These are phyloP conservation scores for Porodaedalea pini DNA, from an alignment of 1,284 basidiomycete species.

Conservation along the genomic window DNA sequence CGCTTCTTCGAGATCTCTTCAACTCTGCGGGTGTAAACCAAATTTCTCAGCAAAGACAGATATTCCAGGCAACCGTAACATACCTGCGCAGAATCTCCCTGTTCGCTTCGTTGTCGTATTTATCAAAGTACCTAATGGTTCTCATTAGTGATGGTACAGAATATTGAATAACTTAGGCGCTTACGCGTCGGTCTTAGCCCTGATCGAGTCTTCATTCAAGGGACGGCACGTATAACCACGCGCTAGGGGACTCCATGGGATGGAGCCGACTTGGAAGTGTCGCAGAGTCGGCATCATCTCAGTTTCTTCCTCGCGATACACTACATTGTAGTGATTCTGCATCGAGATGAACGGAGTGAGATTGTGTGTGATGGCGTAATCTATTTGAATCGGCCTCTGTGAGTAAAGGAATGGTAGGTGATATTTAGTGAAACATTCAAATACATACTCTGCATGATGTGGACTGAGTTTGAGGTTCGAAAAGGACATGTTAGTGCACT, in stretches of 20 bases:
- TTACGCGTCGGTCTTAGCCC: constrained; percentile 1
- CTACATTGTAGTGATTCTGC: constrained; percentile 60
- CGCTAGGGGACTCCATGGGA: constrained; percentile 41
- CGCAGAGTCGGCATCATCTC: constrained; percentile 63
- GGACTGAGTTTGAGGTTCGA: constrained; percentile 28
- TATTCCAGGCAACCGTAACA: constrained; percentile 1
- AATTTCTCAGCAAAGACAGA: neutral
- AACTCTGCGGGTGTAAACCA: constrained; percentile 27
- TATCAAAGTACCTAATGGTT: constrained; percentile 14
- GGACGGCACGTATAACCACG: constrained; percentile 37
- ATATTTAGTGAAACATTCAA: neutral
- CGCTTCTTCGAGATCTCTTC: constrained; percentile 36
- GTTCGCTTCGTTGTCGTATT: constrained; percentile 8
- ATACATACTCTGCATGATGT: constrained; percentile 35
- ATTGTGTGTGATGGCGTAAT: constrained; percentile 48
- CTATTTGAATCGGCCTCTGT: constrained; percentile 20
- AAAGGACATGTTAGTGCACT: neutral
- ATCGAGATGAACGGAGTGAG: constrained; percentile 67
- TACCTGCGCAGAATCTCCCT: constrained; percentile 18
- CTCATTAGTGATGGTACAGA: constrained; percentile 8
- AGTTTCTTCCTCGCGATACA: constrained; percentile 66
- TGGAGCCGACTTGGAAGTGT: constrained; percentile 36
- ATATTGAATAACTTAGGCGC: neutral
- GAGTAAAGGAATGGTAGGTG: neutral
- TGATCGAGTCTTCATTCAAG: constrained; percentile 18